A percentile compares a stretch with the other conserved stretches of the same genome.
These are phyloP conservation scores for Exophiala calicioides DNA, from an alignment of 2,329 filamentous ascomycete species.

Conservation along the genomic window DNA sequence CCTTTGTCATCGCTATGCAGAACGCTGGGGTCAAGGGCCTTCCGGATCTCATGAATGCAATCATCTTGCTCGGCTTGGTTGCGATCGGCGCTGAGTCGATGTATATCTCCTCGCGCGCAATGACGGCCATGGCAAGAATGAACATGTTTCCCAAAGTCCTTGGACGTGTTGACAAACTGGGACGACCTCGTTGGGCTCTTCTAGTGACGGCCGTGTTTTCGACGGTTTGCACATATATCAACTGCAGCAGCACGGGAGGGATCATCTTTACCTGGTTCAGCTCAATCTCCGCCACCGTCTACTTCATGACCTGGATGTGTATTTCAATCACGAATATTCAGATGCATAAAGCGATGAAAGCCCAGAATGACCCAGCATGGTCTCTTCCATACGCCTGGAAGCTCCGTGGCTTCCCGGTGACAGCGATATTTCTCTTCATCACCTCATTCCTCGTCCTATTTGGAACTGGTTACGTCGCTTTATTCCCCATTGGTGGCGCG, in stretches of 20 bases:
- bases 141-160: constrained; percentile 34
- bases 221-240: constrained; percentile 37
- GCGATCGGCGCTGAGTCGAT: constrained; percentile 11
- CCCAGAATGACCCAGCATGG: constrained; percentile 3
- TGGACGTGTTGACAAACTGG: constrained; percentile 34
- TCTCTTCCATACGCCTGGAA: constrained; percentile 6
- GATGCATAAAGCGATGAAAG: constrained; percentile 59
- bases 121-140: constrained; percentile 35
- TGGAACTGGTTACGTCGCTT: neutral
- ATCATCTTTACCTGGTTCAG: constrained; percentile 76
- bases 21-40: constrained; percentile 78
- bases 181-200: constrained; percentile 35
- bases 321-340: constrained; percentile 65
- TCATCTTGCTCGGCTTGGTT: constrained; percentile 72
- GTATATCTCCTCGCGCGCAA: constrained; percentile 34
- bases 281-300: constrained; percentile 69
- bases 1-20: constrained; percentile 89
- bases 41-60: constrained; percentile 88
- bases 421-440: neutral
- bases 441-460: constrained; percentile 6
- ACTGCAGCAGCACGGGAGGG: constrained; percentile 30
- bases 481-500: constrained; percentile 6
- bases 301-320: constrained; percentile 67
- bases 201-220: constrained; percentile 32
- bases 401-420: neutral